Evolutionary conservation across 2,329 filamentous ascomycete genomes (phyloP).

Genomic region (Fusarium ambrosium): DNA sequence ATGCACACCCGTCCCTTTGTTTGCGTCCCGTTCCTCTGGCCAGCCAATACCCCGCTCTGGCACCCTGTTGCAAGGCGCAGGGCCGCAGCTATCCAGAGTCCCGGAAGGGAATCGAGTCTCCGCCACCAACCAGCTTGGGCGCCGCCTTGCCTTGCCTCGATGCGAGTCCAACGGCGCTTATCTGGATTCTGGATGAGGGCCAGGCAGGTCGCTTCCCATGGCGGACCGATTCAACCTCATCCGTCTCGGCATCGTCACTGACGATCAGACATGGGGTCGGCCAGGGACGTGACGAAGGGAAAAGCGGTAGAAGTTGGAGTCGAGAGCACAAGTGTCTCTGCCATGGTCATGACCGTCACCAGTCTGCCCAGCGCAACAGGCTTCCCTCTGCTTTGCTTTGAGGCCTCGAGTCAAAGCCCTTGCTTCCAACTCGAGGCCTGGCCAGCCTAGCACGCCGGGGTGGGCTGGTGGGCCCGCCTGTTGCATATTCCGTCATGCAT

Average conservation of each 20-base stretch:
- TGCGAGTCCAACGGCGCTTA: conserved; percentile 32
- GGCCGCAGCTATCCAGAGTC: conserved; percentile 41
- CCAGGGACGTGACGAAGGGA: conserved; percentile 8
- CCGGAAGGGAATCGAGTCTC: conserved; percentile 35
- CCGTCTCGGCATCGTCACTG: conserved; percentile 27
- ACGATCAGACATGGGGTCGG: not conserved
- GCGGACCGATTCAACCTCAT: conserved; percentile 22
- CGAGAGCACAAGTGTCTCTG: conserved; percentile 4
- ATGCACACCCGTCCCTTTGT: conserved; percentile 30
- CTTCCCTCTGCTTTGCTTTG: conserved; percentile 31
- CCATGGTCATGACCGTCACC: not conserved
- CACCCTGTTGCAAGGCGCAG: conserved; percentile 40
- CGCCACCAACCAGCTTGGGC: conserved; percentile 39
- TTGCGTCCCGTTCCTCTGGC: conserved; percentile 19
- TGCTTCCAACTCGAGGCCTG: conserved; percentile 19
- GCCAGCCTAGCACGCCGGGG: conserved; percentile 39
- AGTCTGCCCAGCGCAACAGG: conserved; percentile 21
- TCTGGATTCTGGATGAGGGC: conserved; percentile 24
- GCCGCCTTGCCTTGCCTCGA: conserved; percentile 30
- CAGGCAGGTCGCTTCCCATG: conserved; percentile 12
- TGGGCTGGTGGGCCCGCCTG: conserved; percentile 45
- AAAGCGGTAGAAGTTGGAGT: not conserved
- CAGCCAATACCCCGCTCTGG: conserved; percentile 34
- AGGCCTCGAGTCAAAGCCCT: conserved; percentile 31
- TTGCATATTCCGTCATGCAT: conserved; percentile 73